phyloP scores from a whole-genome alignment of 2,329 filamentous ascomycete species.

The Dendrostoma leiphaemia region DNA sequence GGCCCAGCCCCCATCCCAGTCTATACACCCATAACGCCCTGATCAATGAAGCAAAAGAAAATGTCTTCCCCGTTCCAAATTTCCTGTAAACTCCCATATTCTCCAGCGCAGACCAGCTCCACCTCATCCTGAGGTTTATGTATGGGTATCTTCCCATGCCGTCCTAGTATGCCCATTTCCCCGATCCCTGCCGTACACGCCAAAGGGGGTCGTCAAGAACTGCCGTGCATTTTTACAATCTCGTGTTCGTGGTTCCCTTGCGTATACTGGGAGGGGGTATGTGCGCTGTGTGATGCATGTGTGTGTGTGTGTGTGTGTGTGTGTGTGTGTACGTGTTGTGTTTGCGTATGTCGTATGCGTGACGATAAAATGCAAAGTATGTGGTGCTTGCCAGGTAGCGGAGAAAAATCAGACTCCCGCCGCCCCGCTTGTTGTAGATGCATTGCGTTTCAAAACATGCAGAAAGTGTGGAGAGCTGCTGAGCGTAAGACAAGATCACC shows the following conservation, averaged over 20 bases:
- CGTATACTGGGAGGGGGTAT: background rate
- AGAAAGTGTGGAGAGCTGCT: background rate
- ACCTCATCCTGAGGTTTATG: constrained; percentile 12
- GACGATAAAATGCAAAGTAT: background rate
- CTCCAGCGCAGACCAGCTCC: no score
- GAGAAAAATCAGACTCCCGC: no score
- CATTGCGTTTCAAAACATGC: no score
- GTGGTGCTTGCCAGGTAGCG: no score
- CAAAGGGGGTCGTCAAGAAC: constrained; percentile 1
- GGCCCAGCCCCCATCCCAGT: no score
- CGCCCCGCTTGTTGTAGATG: no score
- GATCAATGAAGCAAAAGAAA: no score
- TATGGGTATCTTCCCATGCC: constrained; percentile 5
- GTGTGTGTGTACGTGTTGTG: background rate
- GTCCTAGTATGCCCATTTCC: constrained; percentile 6
- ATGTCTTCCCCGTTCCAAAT: no score
- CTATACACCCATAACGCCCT: no score
- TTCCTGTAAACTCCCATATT: no score
- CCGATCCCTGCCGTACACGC: constrained; percentile 7
- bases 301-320: constrained; percentile 1
- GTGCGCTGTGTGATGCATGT: constrained; percentile 8
- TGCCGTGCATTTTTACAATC: constrained; percentile 1
- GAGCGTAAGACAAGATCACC: background rate
- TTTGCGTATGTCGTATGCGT: background rate
- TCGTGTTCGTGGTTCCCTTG: constrained; percentile 6